Percentiles rank a stretch among this genome's conserved stretches.
Evolutionary conservation across 2,329 filamentous ascomycete species (phyloP).

Genomic region (Penicillium sp.): DNA sequence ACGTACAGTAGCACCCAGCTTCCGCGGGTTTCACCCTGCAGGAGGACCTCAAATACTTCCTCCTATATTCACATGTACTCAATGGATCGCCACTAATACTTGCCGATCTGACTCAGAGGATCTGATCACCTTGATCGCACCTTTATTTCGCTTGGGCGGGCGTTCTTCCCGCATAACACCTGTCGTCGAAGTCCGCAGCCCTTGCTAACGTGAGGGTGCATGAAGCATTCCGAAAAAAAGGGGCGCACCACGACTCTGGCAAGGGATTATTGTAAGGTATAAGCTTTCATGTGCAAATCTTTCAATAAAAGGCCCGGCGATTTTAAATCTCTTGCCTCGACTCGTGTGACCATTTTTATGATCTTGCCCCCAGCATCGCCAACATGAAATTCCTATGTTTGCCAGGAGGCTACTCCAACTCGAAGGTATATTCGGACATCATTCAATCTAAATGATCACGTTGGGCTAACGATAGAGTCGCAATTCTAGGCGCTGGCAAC

Average conservation of each 20-base stretch:
- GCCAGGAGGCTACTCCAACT: slow-evolving; percentile 22
- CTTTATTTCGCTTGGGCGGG: background rate
- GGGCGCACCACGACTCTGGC: slow-evolving; percentile 12
- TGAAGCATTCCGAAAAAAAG: slow-evolving; percentile 20
- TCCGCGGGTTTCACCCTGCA: background rate
- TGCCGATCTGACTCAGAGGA: background rate
- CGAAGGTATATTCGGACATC: slow-evolving; percentile 12
- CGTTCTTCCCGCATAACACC: background rate
- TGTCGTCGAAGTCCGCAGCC: slow-evolving; percentile 1
- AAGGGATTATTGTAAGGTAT: slow-evolving; percentile 1
- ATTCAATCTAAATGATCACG: background rate
- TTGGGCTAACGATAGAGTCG: background rate
- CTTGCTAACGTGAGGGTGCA: slow-evolving; percentile 25
- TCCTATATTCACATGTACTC: background rate
- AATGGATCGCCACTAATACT: background rate
- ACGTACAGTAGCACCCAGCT: too few species aligned
- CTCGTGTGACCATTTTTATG: background rate
- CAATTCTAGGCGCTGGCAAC: slow-evolving; percentile 14
- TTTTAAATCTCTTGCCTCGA: background rate
- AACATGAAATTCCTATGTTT: slow-evolving; percentile 25
- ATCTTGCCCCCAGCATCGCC: background rate
- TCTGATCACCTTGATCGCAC: background rate
- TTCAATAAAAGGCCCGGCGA: background rate
- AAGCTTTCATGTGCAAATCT: slow-evolving; percentile 7
- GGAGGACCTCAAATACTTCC: background rate